Percentiles rank a stretch among this genome's conserved stretches.
Conservation (phyloP, 1,284 basidiomycete species). For the Heterobasidion annosum region DNA sequence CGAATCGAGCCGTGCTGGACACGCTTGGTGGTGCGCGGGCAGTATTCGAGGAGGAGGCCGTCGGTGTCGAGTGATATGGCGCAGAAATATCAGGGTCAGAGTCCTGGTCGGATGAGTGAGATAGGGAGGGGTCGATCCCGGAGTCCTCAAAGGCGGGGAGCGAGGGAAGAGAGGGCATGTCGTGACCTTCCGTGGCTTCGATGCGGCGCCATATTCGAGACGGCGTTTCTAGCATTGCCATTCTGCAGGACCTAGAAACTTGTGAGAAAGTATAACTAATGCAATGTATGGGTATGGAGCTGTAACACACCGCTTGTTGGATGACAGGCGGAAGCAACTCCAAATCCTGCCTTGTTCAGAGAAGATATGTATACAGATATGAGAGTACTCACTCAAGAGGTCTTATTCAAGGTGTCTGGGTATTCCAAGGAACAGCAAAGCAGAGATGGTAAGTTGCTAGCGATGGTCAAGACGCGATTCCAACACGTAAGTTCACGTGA, state of each 20-base stretch:
- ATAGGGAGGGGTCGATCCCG: slow-evolving; percentile 15
- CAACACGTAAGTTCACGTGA: not conserved
- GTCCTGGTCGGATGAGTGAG: slow-evolving; percentile 6
- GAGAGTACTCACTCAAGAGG: not conserved
- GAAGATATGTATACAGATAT: not conserved
- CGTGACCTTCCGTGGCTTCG: slow-evolving; percentile 54
- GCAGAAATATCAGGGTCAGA: slow-evolving; percentile 15
- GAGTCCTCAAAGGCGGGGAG: slow-evolving; percentile 62
- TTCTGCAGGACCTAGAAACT: not conserved
- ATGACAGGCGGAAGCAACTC: not conserved
- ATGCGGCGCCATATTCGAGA: slow-evolving; percentile 75
- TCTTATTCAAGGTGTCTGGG: not conserved
- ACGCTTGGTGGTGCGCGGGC: slow-evolving; percentile 45
- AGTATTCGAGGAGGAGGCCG: slow-evolving; percentile 33
- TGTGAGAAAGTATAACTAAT: not conserved
- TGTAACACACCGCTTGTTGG: not conserved
- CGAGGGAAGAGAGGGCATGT: slow-evolving; percentile 73
- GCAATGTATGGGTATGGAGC: not conserved
- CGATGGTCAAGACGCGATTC: not conserved
- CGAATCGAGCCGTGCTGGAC: slow-evolving; percentile 63
- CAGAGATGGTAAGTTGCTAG: not conserved
- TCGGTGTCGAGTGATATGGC: slow-evolving; percentile 62
- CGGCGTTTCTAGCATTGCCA: slow-evolving; percentile 55
- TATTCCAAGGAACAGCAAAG: not conserved
- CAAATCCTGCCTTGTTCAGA: not conserved